phyloP scores from a whole-genome alignment of 2,329 filamentous ascomycete genomes.

The Kalmusia sp. region DNA sequence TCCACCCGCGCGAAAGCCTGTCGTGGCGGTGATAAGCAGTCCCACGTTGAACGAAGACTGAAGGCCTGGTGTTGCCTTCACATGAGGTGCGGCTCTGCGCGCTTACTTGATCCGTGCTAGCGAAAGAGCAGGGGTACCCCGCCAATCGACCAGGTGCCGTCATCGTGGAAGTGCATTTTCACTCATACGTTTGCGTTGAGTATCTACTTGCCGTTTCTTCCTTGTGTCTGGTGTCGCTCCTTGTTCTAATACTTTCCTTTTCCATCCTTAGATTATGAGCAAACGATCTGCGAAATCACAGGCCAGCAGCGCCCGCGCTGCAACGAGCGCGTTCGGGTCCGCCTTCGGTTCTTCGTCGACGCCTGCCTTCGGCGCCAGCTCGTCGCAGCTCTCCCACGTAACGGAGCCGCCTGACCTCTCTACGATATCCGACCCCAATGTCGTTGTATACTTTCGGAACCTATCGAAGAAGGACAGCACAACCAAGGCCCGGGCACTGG shows the following conservation, averaged over 20 bases:
- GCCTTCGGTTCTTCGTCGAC: constrained; percentile 46
- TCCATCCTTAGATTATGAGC: constrained; percentile 57
- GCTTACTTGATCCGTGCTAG: constrained; percentile 11
- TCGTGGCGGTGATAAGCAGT: constrained; percentile 25
- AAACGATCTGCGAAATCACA: constrained; percentile 68
- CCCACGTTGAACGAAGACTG: constrained; percentile 19
- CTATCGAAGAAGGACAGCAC: constrained; percentile 90
- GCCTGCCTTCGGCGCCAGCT: constrained; percentile 53
- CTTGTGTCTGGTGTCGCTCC: constrained; percentile 3
- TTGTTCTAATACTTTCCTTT: constrained; percentile 1
- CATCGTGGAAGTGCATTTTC: constrained; percentile 24
- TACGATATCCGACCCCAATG: constrained; percentile 77
- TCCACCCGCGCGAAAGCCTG: constrained; percentile 24
- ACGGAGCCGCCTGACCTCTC: constrained; percentile 84
- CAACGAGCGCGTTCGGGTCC: constrained; percentile 51
- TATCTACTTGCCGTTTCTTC: constrained; percentile 2
- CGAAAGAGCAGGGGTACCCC: constrained; percentile 11
- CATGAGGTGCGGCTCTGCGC: constrained; percentile 16
- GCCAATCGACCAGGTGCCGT: constrained; percentile 26
- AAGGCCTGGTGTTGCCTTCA: constrained; percentile 16
- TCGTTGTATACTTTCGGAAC: constrained; percentile 92
- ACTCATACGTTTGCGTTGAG: background rate
- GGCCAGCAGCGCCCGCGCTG: constrained; percentile 68
- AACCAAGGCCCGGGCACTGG: constrained; percentile 88
- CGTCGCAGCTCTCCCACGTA: constrained; percentile 82